Evolutionary conservation across 2,329 filamentous ascomycete species (phyloP).

Genomic region (Stachybotrys echinatus): DNA sequence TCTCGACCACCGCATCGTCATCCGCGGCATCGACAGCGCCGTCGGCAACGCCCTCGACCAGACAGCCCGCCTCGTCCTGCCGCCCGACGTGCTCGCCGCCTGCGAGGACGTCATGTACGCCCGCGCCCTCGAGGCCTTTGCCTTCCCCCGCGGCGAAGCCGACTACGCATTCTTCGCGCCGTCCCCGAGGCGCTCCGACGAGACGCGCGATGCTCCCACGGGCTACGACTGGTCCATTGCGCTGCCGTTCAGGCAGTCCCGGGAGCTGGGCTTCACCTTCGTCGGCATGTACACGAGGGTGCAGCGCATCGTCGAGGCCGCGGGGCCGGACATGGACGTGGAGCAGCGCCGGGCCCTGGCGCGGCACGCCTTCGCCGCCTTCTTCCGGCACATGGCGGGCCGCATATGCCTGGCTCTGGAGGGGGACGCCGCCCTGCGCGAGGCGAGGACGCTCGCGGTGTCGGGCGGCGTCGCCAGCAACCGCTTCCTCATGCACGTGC

Average conservation of each 20-base stretch:
- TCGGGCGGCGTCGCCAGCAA: conserved; percentile 91
- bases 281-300: conserved; percentile 57
- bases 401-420: conserved; percentile 65
- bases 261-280: conserved; percentile 66
- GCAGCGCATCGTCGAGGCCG: conserved; percentile 34
- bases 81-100: conserved; percentile 46
- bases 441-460: conserved; percentile 64
- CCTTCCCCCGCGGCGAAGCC: conserved; percentile 47
- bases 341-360: conserved; percentile 66
- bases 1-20: conserved; percentile 67
- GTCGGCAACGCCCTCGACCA: conserved; percentile 90
- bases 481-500: conserved; percentile 65
- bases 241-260: conserved; percentile 57
- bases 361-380: conserved; percentile 67
- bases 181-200: conserved; percentile 51
- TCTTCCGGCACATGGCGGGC: conserved; percentile 82
- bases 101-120: conserved; percentile 72
- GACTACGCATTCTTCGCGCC: conserved; percentile 49
- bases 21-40: conserved; percentile 72
- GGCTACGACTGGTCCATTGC: conserved; percentile 58
- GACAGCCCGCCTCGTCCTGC: conserved; percentile 70
- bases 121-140: conserved; percentile 71
- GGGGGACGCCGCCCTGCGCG: conserved; percentile 18
- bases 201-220: conserved; percentile 40
- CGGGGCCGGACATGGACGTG: conserved; percentile 36